phyloP scores from a whole-genome alignment of 2,329 filamentous ascomycete genomes.

The Teratosphaeriaceae sp. region DNA sequence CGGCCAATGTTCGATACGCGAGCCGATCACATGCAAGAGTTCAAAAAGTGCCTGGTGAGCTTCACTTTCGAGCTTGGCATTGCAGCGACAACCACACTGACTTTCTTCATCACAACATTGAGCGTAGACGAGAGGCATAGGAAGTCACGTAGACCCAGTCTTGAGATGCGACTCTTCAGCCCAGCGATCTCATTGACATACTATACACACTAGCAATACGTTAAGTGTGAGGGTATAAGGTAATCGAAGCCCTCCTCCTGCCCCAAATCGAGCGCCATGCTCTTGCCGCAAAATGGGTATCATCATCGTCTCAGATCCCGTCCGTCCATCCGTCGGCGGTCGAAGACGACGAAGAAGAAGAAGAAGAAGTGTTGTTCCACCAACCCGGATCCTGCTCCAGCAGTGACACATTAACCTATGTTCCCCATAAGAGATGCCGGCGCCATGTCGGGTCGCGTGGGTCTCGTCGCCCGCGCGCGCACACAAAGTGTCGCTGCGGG shows the following conservation, averaged over 20 bases:
- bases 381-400: slow-evolving; percentile 1
- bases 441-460: slow-evolving; percentile 1
- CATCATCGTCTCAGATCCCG: slow-evolving; percentile 4
- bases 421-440: slow-evolving; percentile 6
- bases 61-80: too few relatives aligned
- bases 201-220: slow-evolving; percentile 1
- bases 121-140: too few relatives aligned
- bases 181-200: too few relatives aligned
- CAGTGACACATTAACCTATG: slow-evolving; percentile 12
- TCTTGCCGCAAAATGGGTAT: not conserved
- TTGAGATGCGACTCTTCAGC: too few relatives aligned
- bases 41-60: too few relatives aligned
- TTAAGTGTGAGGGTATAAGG: not conserved
- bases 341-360: too few relatives aligned
- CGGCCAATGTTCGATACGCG: too few relatives aligned
- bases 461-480: not conserved
- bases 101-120: too few relatives aligned
- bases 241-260: not conserved
- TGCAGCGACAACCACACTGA: too few relatives aligned
- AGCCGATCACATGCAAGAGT: too few relatives aligned
- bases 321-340: slow-evolving; percentile 1
- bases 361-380: too few relatives aligned
- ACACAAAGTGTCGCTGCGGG: not conserved
- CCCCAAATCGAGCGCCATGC: slow-evolving; percentile 2
- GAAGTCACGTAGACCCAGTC: too few relatives aligned